These are phyloP conservation scores for Artomyces pyxidatus DNA, from an alignment of 768 basidiomycete genomes.

Conservation along the genomic window DNA sequence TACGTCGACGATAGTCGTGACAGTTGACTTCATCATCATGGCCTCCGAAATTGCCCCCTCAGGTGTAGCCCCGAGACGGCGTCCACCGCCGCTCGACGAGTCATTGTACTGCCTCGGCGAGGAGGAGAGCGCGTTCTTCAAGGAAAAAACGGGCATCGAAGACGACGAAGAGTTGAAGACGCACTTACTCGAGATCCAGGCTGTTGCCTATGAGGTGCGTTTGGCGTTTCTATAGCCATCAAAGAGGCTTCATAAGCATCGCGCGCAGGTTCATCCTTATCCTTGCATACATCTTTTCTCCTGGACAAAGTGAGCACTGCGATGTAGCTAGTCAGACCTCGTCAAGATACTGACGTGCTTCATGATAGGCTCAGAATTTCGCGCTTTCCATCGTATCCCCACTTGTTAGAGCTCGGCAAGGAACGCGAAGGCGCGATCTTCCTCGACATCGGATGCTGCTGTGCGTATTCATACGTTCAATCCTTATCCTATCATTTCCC, in stretches of 20 bases:
- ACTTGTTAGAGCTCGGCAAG: conserved; percentile 28
- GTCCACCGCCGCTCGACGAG: too few relatives aligned
- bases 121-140: conserved; percentile 16
- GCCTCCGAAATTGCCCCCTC: too few relatives aligned
- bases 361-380: conserved; percentile 19
- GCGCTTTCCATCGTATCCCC: conserved; percentile 18
- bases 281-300: conserved; percentile 23
- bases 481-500: not conserved
- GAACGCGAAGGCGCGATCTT: conserved; percentile 30
- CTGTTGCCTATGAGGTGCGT: conserved; percentile 23
- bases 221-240: not conserved
- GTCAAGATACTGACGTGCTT: not conserved
- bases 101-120: conserved; percentile 6
- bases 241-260: too few relatives aligned
- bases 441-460: conserved; percentile 39
- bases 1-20: too few relatives aligned
- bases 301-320: conserved; percentile 15
- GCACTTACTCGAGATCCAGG: conserved; percentile 22
- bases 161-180: conserved; percentile 23
- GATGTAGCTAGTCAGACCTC: too few relatives aligned
- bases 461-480: conserved; percentile 21
- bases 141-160: conserved; percentile 21
- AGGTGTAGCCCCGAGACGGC: too few relatives aligned
- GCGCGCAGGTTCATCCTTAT: conserved; percentile 24
- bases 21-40: too few relatives aligned